Evolutionary conservation across 176 grass and related monocot species (phyloP), one percentile per base, ranked within the genome.

Genomic region (Pontederia paniculata): DNA sequence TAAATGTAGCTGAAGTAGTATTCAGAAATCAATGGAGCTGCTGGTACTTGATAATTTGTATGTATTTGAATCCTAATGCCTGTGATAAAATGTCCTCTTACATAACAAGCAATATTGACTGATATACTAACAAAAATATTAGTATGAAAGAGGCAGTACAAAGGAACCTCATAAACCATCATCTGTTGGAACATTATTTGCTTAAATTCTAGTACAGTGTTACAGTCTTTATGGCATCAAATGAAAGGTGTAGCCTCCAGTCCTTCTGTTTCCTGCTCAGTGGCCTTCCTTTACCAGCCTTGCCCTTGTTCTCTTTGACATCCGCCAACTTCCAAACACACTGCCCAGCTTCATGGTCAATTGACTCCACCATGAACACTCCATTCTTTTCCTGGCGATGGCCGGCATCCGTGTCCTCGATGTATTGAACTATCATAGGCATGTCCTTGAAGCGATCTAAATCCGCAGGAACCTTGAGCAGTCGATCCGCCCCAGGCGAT

Each of bases 281-380:
- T 23, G 71, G 82, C 48, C 91, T 81, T 81, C 91, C 91, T 68
- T 87, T 97, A 28, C 86, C 86, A 63, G 76, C 44, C 59, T 75
- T 70, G 19, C 13, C 74, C 66, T 77, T 73, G 71, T 97, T 97
- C 48, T 90, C 83, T 42, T 76, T 97, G 44, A 97, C 86, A 68
- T 97, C 74, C 11, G 91, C 91, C 0, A 97, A 77, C 83, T 84
- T 97, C 91, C 91, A 90, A 0, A 77, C 9, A 10, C 91, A 97
- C 17, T 71, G 67, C 55, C 59, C 49, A 42, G 60, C 62, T 50
- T 76, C 74, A 57, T 17, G 43, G 15, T 97, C 64, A 46, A 87
- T 67, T 0, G 69, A 74, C 23, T 87, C 77, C 4, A 90, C 61
- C 66, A 84, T 54, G 52, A 97, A 87, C 12, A 90, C 61, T n/a